Evolutionary conservation across 768 basidiomycete genomes (phyloP).

Genomic region (Kwoniella dejecticola): DNA sequence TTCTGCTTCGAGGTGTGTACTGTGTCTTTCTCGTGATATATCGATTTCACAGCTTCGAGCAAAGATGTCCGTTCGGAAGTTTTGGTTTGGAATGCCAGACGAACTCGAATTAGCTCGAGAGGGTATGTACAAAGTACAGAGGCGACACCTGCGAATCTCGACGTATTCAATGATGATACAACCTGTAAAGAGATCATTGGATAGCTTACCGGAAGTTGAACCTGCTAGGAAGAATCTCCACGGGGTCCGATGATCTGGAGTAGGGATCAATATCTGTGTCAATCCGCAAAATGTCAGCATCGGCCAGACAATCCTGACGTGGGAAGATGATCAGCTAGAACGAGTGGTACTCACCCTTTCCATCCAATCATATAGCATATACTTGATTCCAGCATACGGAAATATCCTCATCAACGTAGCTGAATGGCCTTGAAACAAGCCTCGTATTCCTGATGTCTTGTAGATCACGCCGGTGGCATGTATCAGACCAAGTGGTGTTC

Average conservation of each 20-base stretch:
- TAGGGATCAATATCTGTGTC: slow-evolving; percentile 79
- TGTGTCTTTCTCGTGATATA: slow-evolving; percentile 67
- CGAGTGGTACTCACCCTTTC: slow-evolving; percentile 64
- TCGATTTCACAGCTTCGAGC: slow-evolving; percentile 58
- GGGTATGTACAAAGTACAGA: slow-evolving; percentile 94
- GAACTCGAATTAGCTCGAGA: slow-evolving; percentile 89
- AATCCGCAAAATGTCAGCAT: not conserved
- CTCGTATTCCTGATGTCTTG: slow-evolving; percentile 64
- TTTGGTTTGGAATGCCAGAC: slow-evolving; percentile 82
- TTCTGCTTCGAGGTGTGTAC: slow-evolving; percentile 29
- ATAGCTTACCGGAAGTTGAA: slow-evolving; percentile 72
- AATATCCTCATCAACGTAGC: slow-evolving; percentile 91
- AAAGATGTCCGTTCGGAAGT: slow-evolving; percentile 60
- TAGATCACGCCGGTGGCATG: slow-evolving; percentile 72
- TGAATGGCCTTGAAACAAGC: slow-evolving; percentile 93
- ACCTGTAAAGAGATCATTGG: not conserved
- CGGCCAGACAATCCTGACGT: not conserved
- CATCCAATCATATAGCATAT: slow-evolving; percentile 90
- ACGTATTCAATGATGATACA: slow-evolving; percentile 4
- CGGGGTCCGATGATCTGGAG: slow-evolving; percentile 74
- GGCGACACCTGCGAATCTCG: slow-evolving; percentile 64
- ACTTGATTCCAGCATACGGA: slow-evolving; percentile 96
- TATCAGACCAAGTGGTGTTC: slow-evolving; percentile 82
- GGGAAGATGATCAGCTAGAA: no score
- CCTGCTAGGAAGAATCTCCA: slow-evolving; percentile 79